Conservation (phyloP, 805 yeast species). For the Groenewaldozyma salmanticensis region DNA sequence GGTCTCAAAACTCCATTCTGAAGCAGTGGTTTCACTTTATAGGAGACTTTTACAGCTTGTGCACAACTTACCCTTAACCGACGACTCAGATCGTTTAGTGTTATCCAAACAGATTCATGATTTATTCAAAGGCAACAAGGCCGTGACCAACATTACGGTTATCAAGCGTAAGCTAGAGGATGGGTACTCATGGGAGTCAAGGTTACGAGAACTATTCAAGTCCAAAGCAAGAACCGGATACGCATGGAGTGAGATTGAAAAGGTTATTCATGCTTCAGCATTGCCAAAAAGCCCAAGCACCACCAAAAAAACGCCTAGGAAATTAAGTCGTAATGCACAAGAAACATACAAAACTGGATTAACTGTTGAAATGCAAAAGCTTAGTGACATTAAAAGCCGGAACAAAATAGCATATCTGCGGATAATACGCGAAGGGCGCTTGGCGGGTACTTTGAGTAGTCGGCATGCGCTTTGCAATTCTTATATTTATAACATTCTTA, state of each 20-base stretch:
- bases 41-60: too few relatives aligned
- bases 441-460: too few relatives aligned
- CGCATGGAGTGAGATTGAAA: background rate
- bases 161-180: conserved; percentile 6
- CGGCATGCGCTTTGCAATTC: background rate
- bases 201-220: conserved; percentile 4
- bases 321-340: too few relatives aligned
- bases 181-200: conserved; percentile 9
- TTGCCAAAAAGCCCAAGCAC: background rate
- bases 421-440: conserved; percentile 1
- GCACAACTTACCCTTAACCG: too few relatives aligned
- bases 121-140: conserved; percentile 1
- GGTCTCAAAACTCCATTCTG: too few relatives aligned
- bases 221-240: background rate
- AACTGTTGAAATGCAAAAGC: background rate
- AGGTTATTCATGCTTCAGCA: conserved; percentile 1
- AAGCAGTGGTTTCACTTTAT: too few relatives aligned
- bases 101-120: conserved; percentile 3
- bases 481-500: too few relatives aligned
- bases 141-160: background rate
- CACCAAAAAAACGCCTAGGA: too few relatives aligned
- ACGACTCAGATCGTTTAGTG: too few relatives aligned
- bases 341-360: too few relatives aligned
- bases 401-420: background rate
- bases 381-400: background rate